Evolutionary conservation across 2,329 filamentous ascomycete species (phyloP).

Genomic region (Penicillium sp.): DNA sequence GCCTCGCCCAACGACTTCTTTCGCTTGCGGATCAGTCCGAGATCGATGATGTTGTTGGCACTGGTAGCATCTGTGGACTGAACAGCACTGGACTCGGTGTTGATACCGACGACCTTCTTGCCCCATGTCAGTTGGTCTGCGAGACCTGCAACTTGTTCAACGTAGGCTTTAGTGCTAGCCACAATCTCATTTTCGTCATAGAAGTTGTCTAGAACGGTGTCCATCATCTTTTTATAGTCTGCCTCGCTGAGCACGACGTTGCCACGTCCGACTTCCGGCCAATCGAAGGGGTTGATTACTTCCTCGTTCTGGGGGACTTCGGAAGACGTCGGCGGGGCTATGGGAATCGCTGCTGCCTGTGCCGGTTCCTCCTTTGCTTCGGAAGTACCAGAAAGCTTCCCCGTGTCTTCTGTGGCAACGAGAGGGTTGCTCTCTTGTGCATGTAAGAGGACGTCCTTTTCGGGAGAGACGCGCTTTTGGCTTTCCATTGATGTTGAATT

Average conservation of each 20-base stretch:
- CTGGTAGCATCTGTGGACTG: constrained; percentile 11
- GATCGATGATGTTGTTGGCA: constrained; percentile 29
- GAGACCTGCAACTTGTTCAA: constrained; percentile 43
- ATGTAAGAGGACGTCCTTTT: neutral
- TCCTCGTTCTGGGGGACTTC: neutral
- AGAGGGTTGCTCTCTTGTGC: neutral
- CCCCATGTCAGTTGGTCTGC: constrained; percentile 41
- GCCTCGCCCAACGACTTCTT: constrained; percentile 32
- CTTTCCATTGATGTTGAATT: constrained; percentile 38
- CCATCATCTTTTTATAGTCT: constrained; percentile 43
- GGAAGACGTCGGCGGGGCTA: neutral
- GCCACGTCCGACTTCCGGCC: constrained; percentile 36
- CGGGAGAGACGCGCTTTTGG: constrained; percentile 13
- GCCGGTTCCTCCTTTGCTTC: neutral
- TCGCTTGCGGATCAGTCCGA: constrained; percentile 40
- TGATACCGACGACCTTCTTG: constrained; percentile 35
- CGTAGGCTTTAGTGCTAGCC: constrained; percentile 44
- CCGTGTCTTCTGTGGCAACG: neutral
- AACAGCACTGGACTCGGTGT: neutral
- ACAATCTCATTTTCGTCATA: constrained; percentile 42
- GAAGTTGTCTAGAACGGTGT: constrained; percentile 45
- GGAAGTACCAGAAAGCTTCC: neutral
- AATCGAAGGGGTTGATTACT: constrained; percentile 32
- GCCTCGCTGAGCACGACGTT: constrained; percentile 40
- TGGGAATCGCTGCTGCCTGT: neutral